phyloP scores from a whole-genome alignment of 1,139 yeast genomes.

The Taphrina populina region DNA sequence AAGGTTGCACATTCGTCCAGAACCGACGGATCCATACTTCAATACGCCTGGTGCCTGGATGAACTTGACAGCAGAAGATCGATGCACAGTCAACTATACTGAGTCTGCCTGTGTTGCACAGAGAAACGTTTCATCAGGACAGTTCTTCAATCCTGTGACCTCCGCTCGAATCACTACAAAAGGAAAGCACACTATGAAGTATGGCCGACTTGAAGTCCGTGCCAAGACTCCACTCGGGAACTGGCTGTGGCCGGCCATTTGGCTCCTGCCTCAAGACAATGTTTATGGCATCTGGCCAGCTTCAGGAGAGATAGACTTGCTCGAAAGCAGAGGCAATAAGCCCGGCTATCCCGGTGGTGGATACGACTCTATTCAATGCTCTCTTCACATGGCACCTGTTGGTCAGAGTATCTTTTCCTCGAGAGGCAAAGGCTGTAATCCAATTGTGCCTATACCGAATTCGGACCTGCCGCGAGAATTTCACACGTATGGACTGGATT shows the following conservation, averaged over 20 bases:
- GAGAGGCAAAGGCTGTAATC: conserved; percentile 1
- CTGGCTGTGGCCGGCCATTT: conserved; percentile 39
- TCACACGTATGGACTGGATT: conserved; percentile 38
- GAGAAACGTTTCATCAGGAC: conserved; percentile 33
- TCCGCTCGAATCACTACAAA: conserved; percentile 38
- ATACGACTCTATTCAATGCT: conserved; percentile 22
- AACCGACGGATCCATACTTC: conserved; percentile 34
- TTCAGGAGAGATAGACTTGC: conserved; percentile 39
- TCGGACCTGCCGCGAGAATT: conserved; percentile 26
- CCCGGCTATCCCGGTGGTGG: conserved; percentile 35
- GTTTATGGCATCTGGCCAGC: conserved; percentile 39
- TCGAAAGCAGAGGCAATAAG: conserved; percentile 38
- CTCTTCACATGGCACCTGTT: conserved; percentile 30
- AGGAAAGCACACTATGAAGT: conserved; percentile 33
- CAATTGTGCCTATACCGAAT: conserved; percentile 15
- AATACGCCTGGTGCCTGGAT: conserved; percentile 37
- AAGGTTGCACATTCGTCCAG: conserved; percentile 36
- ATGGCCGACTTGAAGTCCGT: conserved; percentile 37
- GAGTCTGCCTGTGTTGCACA: conserved; percentile 33
- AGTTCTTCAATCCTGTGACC: conserved; percentile 38
- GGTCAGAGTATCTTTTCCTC: background rate
- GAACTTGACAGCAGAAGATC: conserved; percentile 37
- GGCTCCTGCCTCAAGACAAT: conserved; percentile 37
- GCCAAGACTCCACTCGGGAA: conserved; percentile 38
- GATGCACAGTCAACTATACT: conserved; percentile 34